A percentile compares a stretch with the other conserved stretches of the same genome.
Evolutionary conservation across 768 basidiomycete genomes (phyloP).

Genomic region (Imleria badia): DNA sequence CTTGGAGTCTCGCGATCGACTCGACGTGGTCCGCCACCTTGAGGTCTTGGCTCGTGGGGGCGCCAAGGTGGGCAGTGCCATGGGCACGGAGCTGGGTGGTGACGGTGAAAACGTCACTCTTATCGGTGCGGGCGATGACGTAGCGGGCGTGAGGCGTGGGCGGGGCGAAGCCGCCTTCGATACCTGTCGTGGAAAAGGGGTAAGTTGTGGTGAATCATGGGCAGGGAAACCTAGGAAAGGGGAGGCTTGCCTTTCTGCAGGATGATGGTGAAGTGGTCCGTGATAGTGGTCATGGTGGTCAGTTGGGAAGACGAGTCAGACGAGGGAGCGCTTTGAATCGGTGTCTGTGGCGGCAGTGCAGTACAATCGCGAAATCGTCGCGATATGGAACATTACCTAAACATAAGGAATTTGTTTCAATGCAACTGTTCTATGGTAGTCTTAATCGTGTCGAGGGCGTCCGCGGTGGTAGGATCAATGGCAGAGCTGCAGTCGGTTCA

Average conservation of each 20-base stretch:
- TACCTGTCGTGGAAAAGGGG: constrained; percentile 40
- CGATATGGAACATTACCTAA: not conserved
- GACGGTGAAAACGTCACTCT: constrained; percentile 42
- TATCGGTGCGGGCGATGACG: constrained; percentile 43
- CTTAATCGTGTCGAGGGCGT: too few relatives aligned
- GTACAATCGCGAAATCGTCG: not conserved
- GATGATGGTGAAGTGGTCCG: constrained; percentile 15
- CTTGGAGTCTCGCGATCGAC: constrained; percentile 41
- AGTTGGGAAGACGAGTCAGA: not conserved
- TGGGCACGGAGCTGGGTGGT: constrained; percentile 45
- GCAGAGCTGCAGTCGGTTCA: too few relatives aligned
- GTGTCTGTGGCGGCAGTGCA: not conserved
- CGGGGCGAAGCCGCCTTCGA: constrained; percentile 72
- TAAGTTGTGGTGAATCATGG: not conserved
- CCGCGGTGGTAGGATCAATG: too few relatives aligned
- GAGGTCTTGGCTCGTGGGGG: constrained; percentile 54
- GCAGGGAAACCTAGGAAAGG: not conserved
- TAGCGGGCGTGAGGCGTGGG: constrained; percentile 59
- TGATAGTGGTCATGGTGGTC: constrained; percentile 17
- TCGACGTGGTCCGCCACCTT: constrained; percentile 14
- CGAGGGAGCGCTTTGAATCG: not conserved
- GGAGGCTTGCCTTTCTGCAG: constrained; percentile 53
- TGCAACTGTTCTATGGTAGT: too few relatives aligned
- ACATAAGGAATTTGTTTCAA: not conserved
- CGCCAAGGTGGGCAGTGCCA: constrained; percentile 44